Evolutionary conservation across 2,329 filamentous ascomycete species (phyloP).

Genomic region (Calycina marina): DNA sequence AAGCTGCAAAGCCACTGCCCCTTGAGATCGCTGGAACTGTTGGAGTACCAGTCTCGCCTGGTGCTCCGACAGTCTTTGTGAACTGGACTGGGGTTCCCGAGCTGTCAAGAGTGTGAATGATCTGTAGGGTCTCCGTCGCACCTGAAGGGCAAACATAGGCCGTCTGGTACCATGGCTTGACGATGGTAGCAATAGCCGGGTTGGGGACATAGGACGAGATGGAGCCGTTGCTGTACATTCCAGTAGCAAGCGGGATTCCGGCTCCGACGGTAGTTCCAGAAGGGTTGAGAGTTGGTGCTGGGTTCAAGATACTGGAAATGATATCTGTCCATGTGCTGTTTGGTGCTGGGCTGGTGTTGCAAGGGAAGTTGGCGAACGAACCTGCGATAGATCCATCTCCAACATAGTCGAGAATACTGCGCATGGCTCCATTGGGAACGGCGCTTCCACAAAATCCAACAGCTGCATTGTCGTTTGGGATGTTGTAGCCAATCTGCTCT

Average conservation of each 20-base stretch:
- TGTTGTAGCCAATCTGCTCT: slow-evolving; percentile 1
- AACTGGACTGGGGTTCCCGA: background rate
- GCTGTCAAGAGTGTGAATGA: slow-evolving; percentile 1
- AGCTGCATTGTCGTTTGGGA: background rate
- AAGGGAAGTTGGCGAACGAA: background rate
- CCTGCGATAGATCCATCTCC: slow-evolving; percentile 1
- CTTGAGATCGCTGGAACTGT: no score
- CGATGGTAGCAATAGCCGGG: background rate
- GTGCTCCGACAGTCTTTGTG: background rate
- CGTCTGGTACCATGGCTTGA: background rate
- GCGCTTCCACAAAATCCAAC: slow-evolving; percentile 1
- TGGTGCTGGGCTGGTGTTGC: background rate
- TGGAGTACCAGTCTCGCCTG: no score
- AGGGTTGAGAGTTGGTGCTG: background rate
- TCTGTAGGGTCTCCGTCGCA: background rate
- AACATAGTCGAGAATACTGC: background rate
- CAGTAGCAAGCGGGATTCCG: background rate
- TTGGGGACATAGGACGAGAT: no score
- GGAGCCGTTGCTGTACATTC: background rate
- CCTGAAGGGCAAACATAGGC: slow-evolving; percentile 1
- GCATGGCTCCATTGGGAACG: slow-evolving; percentile 1
- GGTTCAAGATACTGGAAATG: background rate
- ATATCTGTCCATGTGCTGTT: background rate
- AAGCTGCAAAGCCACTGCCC: no score
- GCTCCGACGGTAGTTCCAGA: background rate